Evolutionary conservation across 352 stramenopile species (phyloP).

Genomic region (Globisporangium megalacanthum): DNA sequence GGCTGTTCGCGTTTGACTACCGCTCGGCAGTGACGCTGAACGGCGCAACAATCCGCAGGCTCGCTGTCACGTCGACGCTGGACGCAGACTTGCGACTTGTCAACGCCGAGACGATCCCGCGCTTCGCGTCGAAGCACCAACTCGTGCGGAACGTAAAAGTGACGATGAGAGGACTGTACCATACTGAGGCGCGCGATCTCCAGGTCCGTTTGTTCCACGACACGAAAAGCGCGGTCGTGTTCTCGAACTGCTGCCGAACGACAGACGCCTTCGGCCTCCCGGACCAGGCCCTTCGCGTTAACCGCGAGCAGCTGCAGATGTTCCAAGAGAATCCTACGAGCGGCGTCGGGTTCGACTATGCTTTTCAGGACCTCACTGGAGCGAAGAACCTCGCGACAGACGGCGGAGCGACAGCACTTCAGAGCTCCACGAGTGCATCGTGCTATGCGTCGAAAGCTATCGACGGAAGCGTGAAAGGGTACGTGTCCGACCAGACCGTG

Average conservation of each 20-base stretch:
- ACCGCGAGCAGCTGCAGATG: constrained; percentile 33
- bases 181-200: constrained; percentile 54
- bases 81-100: constrained; percentile 38
- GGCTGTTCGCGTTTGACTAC: constrained; percentile 47
- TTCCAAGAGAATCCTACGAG: constrained; percentile 45
- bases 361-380: constrained; percentile 45
- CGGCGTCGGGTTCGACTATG: constrained; percentile 66
- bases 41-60: constrained; percentile 40
- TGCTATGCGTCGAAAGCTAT: constrained; percentile 61
- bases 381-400: constrained; percentile 46
- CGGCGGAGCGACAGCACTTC: constrained; percentile 43
- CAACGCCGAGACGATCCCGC: constrained; percentile 21
- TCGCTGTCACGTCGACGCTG: constrained; percentile 24
- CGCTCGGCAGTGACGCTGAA: constrained; percentile 36
- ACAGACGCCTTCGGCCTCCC: constrained; percentile 42
- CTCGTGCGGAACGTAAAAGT: constrained; percentile 45
- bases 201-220: constrained; percentile 46
- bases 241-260: constrained; percentile 33
- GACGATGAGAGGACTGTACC: constrained; percentile 56
- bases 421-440: constrained; percentile 58
- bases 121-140: constrained; percentile 57
- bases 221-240: constrained; percentile 25
- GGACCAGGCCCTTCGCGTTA: constrained; percentile 32
- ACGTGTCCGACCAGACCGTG: constrained; percentile 37
- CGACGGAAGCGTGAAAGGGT: constrained; percentile 45